Percentiles rank a stretch among this genome's conserved stretches.
Conservation (phyloP, 352 stramenopile species). For the Phytophthora uliginosa region DNA sequence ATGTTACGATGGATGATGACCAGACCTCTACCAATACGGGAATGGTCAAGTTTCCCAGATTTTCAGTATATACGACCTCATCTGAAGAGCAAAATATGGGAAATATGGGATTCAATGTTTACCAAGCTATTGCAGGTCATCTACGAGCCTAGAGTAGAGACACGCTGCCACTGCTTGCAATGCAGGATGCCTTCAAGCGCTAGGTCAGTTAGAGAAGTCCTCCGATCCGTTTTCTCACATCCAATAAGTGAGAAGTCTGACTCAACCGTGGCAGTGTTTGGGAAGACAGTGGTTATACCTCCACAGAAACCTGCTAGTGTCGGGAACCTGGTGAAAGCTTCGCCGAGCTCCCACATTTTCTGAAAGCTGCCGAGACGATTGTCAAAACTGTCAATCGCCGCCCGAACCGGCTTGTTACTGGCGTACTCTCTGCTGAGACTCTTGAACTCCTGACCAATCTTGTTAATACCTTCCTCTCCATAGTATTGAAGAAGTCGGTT, state of each 20-base stretch:
- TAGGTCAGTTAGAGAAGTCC: neutral
- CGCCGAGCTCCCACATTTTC: neutral
- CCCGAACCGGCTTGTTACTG: neutral
- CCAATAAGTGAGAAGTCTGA: neutral
- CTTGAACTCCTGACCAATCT: neutral
- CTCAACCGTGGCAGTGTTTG: neutral
- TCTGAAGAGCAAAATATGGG: neutral
- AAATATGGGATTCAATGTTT: neutral
- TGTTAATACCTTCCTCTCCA: neutral
- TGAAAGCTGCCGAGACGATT: neutral
- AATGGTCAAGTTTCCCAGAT: neutral
- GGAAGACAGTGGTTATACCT: neutral
- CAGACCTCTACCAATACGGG: constrained; percentile 12
- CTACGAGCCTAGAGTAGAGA: neutral
- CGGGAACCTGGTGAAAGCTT: neutral
- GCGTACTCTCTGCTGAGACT: neutral
- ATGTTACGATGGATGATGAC: too few relatives aligned
- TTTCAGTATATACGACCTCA: neutral
- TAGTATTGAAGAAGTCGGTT: neutral
- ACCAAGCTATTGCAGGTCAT: neutral
- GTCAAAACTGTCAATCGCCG: neutral
- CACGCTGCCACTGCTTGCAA: neutral
- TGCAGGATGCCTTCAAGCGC: neutral
- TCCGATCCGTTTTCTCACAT: neutral
- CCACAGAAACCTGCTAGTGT: neutral